Evolutionary conservation across 352 stramenopile genomes (phyloP).

Genomic region (Thalassiosira ordinaria): DNA sequence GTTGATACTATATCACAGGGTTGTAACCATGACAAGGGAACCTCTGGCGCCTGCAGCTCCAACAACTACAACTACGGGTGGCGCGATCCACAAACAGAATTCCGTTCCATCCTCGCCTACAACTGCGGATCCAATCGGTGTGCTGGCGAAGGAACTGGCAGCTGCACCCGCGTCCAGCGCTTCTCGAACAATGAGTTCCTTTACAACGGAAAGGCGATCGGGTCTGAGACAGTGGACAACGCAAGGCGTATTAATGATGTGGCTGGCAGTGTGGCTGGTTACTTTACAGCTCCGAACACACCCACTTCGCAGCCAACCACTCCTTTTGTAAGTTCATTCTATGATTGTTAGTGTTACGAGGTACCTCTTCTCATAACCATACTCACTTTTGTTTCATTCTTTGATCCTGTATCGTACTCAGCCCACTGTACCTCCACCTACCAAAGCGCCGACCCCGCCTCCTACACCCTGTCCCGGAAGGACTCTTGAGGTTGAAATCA

Average conservation of each 20-base stretch:
- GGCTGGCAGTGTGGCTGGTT: conserved; percentile 2
- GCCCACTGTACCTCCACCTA: too few relatives aligned
- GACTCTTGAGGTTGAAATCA: not conserved
- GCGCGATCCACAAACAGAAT: conserved; percentile 28
- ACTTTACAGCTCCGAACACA: conserved; percentile 13
- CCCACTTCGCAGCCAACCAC: conserved; percentile 9
- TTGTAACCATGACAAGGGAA: not conserved
- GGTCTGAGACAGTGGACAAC: conserved; percentile 25
- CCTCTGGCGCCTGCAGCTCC: not conserved
- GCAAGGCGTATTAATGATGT: conserved; percentile 33
- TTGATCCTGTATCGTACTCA: too few relatives aligned
- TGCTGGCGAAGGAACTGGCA: too few relatives aligned
- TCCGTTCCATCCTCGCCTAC: conserved; percentile 52
- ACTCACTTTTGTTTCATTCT: too few relatives aligned
- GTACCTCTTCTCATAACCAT: too few relatives aligned
- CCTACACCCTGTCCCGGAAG: not conserved
- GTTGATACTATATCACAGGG: too few relatives aligned
- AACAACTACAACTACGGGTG: too few relatives aligned
- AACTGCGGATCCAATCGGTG: conserved; percentile 27
- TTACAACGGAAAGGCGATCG: conserved; percentile 37
- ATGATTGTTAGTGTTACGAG: too few relatives aligned
- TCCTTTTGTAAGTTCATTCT: not conserved
- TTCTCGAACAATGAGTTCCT: conserved; percentile 6
- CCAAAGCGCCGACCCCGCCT: too few relatives aligned
- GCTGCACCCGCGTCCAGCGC: too few relatives aligned